A percentile compares a stretch with the other conserved stretches of the same genome.
Conservation (phyloP, 2,329 filamentous ascomycete species). For the Cladophialophora carrionii region DNA sequence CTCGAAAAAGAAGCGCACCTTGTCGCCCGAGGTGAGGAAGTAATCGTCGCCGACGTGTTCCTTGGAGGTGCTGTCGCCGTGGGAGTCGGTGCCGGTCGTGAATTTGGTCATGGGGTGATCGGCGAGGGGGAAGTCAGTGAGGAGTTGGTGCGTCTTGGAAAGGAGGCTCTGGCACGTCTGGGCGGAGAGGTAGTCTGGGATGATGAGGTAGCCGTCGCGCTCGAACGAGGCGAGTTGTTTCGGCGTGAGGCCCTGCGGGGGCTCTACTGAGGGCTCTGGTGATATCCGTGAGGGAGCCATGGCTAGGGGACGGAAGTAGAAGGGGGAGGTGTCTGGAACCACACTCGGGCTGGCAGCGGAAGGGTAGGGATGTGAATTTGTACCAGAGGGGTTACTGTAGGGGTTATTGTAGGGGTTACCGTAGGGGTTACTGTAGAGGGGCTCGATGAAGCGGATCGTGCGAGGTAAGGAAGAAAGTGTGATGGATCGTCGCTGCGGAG, state of each 20-base stretch:
- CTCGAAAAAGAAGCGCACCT: slow-evolving; percentile 96
- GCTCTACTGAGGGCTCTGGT: slow-evolving; percentile 24
- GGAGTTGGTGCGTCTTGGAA: slow-evolving; percentile 71
- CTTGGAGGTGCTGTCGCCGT: slow-evolving; percentile 48
- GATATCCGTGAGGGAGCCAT: slow-evolving; percentile 34
- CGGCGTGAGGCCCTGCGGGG: slow-evolving; percentile 32
- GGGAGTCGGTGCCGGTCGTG: slow-evolving; percentile 73
- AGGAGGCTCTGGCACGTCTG: slow-evolving; percentile 61
- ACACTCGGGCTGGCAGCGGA: background rate
- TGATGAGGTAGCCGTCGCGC: slow-evolving; percentile 84
- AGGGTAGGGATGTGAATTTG: background rate
- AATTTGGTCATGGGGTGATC: slow-evolving; percentile 93
- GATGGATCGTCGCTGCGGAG: background rate
- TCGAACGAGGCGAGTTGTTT: slow-evolving; percentile 53
- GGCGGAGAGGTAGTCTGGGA: slow-evolving; percentile 70
- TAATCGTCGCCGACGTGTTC: slow-evolving; percentile 89
- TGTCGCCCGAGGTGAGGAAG: slow-evolving; percentile 87
- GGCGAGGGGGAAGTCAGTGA: slow-evolving; percentile 74
- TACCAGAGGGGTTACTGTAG: background rate
- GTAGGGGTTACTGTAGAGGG: background rate
- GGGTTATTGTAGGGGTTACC: background rate
- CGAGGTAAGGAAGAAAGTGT: background rate
- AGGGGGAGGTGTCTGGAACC: too few relatives aligned
- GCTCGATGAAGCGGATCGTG: background rate
- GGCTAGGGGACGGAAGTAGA: background rate